These are phyloP conservation scores for Polytrichum commune DNA, from an alignment of 225 moss, liverwort and hornwort genomes.

Conservation along the genomic window DNA sequence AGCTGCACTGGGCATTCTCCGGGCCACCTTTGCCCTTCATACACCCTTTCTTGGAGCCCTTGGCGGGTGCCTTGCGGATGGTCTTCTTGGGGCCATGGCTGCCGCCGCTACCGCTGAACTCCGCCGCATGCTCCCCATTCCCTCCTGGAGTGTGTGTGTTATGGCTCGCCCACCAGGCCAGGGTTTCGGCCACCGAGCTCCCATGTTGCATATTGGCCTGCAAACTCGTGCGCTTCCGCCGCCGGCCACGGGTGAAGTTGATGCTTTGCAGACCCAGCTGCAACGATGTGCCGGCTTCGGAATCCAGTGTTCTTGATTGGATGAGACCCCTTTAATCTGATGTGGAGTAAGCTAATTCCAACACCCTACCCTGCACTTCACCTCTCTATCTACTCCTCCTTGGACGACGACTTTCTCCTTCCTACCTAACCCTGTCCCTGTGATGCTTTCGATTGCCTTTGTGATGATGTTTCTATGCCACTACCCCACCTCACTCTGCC, in stretches of 20 bases:
- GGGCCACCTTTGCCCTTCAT: constrained; percentile 81
- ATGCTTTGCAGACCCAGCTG: constrained; percentile 66
- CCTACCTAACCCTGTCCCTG: not conserved
- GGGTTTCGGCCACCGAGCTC: constrained; percentile 48
- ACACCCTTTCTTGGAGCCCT: constrained; percentile 76
- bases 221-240: constrained; percentile 46
- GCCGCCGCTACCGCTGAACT: constrained; percentile 4
- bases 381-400: not conserved
- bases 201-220: constrained; percentile 47
- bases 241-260: constrained; percentile 56
- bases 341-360: not conserved
- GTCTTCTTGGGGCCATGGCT: constrained; percentile 37
- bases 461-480: not conserved
- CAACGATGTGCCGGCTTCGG: constrained; percentile 35
- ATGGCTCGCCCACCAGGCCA: constrained; percentile 63
- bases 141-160: constrained; percentile 14
- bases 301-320: constrained; percentile 44
- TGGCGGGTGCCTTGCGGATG: constrained; percentile 58
- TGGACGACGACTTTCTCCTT: not conserved
- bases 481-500: no score
- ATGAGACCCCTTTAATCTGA: not conserved
- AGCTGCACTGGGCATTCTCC: constrained; percentile 63
- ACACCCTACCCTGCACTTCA: not conserved
- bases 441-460: not conserved
- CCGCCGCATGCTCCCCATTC: constrained; percentile 12